phyloP scores from a whole-genome alignment of 75 land plant species.

The Pinus tabuliformis region DNA sequence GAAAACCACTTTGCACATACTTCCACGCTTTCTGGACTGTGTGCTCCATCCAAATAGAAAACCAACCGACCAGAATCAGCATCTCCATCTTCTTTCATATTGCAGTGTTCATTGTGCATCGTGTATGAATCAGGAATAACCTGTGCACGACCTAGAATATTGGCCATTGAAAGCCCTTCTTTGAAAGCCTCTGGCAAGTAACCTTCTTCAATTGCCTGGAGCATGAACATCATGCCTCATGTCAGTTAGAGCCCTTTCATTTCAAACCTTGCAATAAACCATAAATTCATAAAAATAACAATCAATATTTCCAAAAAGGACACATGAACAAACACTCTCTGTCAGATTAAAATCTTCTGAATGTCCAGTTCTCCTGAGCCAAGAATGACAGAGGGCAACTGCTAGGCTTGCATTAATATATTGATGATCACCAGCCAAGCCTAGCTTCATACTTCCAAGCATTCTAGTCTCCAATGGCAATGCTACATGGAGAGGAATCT shows the following conservation, averaged over 20 bases:
- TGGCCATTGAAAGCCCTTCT: conserved; percentile 61
- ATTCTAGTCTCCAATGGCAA: conserved; percentile 40
- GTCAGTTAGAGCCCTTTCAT: not conserved
- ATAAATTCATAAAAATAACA: not conserved
- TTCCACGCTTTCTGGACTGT: conserved; percentile 96
- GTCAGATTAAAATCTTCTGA: conserved; percentile 18
- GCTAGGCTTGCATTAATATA: conserved; percentile 83
- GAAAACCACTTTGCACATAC: conserved; percentile 89
- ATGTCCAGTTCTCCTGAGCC: conserved; percentile 53
- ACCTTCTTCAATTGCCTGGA: conserved; percentile 29
- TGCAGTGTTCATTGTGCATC: conserved; percentile 6
- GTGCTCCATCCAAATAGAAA: conserved; percentile 91
- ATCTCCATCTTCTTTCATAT: conserved; percentile 7
- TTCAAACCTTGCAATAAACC: not conserved
- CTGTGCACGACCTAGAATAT: conserved; percentile 77
- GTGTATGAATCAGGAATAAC: conserved; percentile 41
- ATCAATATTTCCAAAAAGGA: not conserved
- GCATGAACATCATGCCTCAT: not conserved
- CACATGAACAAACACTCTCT: conserved; percentile 3
- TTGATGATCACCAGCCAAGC: conserved; percentile 89
- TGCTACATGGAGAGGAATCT: conserved; percentile 21
- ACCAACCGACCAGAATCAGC: conserved; percentile 41
- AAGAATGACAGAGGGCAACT: conserved; percentile 66
- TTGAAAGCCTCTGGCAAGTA: conserved; percentile 63
- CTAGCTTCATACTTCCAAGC: conserved; percentile 49